Evolutionary conservation across 2,329 filamentous ascomycete species (phyloP).

Genomic region (Fusarium lyarnte): DNA sequence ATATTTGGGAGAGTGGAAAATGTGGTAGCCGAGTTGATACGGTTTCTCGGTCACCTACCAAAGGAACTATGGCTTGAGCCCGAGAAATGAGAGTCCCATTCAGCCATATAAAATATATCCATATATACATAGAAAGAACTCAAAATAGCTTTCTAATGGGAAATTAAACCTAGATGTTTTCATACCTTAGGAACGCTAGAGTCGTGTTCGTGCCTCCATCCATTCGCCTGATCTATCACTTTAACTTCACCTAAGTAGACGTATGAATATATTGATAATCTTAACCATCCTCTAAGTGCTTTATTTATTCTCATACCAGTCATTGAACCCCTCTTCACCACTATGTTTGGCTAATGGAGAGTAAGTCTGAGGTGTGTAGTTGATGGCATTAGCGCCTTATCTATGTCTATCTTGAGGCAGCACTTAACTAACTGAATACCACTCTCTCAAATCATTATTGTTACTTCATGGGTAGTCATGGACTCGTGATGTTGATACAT

Average conservation of each 20-base stretch:
- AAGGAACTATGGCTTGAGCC: conserved; percentile 30
- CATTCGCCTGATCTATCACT: not conserved
- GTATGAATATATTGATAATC: not conserved
- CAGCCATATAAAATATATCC: not conserved
- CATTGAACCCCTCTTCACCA: too few species aligned
- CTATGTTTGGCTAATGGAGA: not conserved
- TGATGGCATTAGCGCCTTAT: not conserved
- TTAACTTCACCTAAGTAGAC: not conserved
- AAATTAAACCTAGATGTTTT: not conserved
- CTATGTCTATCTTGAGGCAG: not conserved
- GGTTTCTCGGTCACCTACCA: conserved; percentile 18
- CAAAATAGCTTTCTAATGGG: not conserved
- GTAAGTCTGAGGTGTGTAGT: not conserved
- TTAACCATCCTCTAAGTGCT: not conserved
- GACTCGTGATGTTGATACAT: conserved; percentile 6
- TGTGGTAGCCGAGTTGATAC: conserved; percentile 11
- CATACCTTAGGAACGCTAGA: not conserved
- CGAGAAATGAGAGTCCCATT: not conserved
- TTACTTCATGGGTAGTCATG: not conserved
- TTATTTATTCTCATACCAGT: not conserved
- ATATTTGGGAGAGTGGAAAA: conserved; percentile 4
- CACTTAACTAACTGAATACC: not conserved
- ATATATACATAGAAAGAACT: not conserved
- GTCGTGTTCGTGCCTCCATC: not conserved
- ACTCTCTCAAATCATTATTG: not conserved